Evolutionary conservation across 495 filamentous ascomycete genomes (phyloP), one percentile per base, ranked within the genome.

Genomic region (Penicillium atrosanguineum): DNA sequence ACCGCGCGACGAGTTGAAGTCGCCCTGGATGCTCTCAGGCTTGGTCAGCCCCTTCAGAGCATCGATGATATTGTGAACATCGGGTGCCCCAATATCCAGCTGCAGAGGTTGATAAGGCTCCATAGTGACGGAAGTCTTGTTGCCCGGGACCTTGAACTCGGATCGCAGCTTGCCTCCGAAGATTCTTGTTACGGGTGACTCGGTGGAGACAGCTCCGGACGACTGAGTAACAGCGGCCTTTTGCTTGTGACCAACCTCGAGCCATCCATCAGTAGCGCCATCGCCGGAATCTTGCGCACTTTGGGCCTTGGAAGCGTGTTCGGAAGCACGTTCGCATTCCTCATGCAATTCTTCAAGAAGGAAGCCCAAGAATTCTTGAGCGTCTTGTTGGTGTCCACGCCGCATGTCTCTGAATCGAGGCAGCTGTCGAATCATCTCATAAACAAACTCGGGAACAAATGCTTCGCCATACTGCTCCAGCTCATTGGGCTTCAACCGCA

Each of bases 301-400:
- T 15, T 75, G 76, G 8, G 76, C 64, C 4, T 70, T 71, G 3
- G 73, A 72, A 1, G 71, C 72, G 34, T 76, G 73, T 53, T 81
- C 83, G 72, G 92, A 87, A 29, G 90, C 86, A 46, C 86, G 81
- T 34, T 83, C 80, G 61, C 91, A 96, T 69, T 98, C 94, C 50
- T 97, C 91, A 62, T 97, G 92, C 41, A 98, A 81, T 46, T 90
- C 89, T 59, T 95, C 91, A 7, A 98, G 78, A 36, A 97, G 78
- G 60, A 97, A 97, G 0, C 94, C 95, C 7, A 98, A 76, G 68
- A 98, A 98, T 56, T 98, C 94, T 66, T 98, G 90, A 8, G 95
- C 95, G 74, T 98, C 94, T 78, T 98, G 92, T 65, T 98, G 94
- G 52, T 97, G 95, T 2, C 94, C 94, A 45, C 91, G 87, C 64